A percentile compares a stretch with the other conserved stretches of the same genome.
Conservation (phyloP, 768 basidiomycete genomes). For the Mycena vulgaris region DNA sequence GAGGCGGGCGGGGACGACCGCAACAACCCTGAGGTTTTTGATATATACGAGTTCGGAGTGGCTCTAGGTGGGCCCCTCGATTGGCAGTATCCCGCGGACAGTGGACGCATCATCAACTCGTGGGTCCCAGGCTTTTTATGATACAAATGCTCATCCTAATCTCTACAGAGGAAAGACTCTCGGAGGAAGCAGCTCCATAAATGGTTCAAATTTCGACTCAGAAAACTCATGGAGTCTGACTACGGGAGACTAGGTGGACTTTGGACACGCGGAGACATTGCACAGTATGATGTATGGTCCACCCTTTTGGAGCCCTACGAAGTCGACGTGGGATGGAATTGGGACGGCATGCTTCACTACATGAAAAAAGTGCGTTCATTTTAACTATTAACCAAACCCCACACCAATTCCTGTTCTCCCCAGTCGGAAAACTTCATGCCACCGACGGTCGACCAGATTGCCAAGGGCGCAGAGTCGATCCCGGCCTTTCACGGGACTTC, state of each 20-base stretch:
- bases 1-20: conserved; percentile 68
- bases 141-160: neutral
- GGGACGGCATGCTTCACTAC: neutral
- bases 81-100: conserved; percentile 63
- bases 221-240: too few species aligned
- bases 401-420: neutral
- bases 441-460: conserved; percentile 21
- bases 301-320: neutral
- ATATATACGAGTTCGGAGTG: conserved; percentile 60
- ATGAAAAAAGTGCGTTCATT: conserved; percentile 20
- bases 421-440: conserved; percentile 29
- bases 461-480: conserved; percentile 17
- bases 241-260: too few species aligned
- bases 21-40: conserved; percentile 59
- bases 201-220: too few species aligned
- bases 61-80: conserved; percentile 61
- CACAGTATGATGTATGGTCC: conserved; percentile 34
- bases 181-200: conserved; percentile 64
- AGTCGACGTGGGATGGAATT: neutral
- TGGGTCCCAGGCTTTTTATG: conserved; percentile 39
- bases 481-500: conserved; percentile 16
- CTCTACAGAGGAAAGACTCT: conserved; percentile 68
- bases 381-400: neutral
- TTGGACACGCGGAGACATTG: conserved; percentile 60
- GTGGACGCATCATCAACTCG: conserved; percentile 58